Percentiles rank a stretch among this genome's conserved stretches.
phyloP scores from a whole-genome alignment of 2,329 filamentous ascomycete genomes.

The Colletotrichum sublineola region DNA sequence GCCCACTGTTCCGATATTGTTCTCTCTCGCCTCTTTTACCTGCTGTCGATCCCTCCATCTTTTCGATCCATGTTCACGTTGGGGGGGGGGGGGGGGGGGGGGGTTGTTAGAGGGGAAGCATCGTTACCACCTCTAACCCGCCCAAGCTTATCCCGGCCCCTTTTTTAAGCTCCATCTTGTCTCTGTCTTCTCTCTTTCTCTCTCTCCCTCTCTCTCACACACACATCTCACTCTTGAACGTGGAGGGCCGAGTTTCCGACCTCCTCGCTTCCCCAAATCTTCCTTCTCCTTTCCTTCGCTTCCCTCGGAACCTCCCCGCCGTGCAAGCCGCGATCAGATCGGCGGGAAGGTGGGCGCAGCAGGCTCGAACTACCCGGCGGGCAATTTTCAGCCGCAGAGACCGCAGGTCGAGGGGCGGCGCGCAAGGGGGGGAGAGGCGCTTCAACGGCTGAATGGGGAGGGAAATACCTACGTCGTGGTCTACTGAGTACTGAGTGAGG shows the following conservation, averaged over 20 bases:
- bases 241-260: not conserved
- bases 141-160: too few relatives aligned
- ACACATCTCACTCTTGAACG: not conserved
- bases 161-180: not conserved
- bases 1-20: not conserved
- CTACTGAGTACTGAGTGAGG: not conserved
- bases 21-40: not conserved
- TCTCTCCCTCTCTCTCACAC: too few relatives aligned
- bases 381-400: not conserved
- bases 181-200: not conserved
- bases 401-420: not conserved
- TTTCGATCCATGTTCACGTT: not conserved
- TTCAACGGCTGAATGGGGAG: not conserved
- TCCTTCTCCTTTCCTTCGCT: too few relatives aligned
- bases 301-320: too few relatives aligned
- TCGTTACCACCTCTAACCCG: not conserved
- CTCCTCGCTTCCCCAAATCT: too few relatives aligned
- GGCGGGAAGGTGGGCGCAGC: too few relatives aligned
- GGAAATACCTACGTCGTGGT: too few relatives aligned
- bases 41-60: too few relatives aligned
- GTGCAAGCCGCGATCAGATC: too few relatives aligned
- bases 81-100: too few relatives aligned
- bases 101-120: too few relatives aligned
- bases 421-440: not conserved
- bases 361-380: too few relatives aligned